These are phyloP conservation scores for Botrytis hyacinthi DNA, from an alignment of 2,329 filamentous ascomycete genomes.

Conservation along the genomic window DNA sequence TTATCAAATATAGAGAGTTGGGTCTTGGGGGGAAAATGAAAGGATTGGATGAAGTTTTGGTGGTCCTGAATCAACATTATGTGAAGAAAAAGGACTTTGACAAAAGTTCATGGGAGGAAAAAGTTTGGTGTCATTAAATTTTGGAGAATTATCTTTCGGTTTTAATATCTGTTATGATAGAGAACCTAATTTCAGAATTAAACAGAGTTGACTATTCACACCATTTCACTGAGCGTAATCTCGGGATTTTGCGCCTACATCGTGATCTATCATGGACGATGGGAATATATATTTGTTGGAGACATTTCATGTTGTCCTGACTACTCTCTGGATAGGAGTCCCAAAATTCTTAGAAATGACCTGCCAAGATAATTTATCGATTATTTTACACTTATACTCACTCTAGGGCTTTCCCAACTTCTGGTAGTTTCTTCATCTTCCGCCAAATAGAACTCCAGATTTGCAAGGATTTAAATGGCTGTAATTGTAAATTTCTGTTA, in stretches of 20 bases:
- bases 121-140: background rate
- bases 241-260: background rate
- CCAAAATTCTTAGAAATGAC: background rate
- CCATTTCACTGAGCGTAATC: background rate
- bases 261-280: background rate
- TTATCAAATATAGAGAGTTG: background rate
- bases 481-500: background rate
- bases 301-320: background rate
- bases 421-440: background rate
- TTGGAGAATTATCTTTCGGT: background rate
- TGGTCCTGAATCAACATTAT: background rate
- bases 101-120: background rate
- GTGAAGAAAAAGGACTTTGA: background rate
- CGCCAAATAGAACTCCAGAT: background rate
- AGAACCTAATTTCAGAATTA: background rate
- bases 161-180: too few relatives aligned
- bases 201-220: background rate
- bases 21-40: background rate
- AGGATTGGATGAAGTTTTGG: background rate
- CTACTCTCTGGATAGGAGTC: background rate
- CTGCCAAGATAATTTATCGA: background rate
- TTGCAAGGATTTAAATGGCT: background rate
- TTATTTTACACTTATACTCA: accelerated
- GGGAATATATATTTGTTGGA: background rate
- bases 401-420: too few relatives aligned